These are phyloP conservation scores for Suillus cothurnatus DNA, from an alignment of 768 basidiomycete genomes.

Conservation along the genomic window DNA sequence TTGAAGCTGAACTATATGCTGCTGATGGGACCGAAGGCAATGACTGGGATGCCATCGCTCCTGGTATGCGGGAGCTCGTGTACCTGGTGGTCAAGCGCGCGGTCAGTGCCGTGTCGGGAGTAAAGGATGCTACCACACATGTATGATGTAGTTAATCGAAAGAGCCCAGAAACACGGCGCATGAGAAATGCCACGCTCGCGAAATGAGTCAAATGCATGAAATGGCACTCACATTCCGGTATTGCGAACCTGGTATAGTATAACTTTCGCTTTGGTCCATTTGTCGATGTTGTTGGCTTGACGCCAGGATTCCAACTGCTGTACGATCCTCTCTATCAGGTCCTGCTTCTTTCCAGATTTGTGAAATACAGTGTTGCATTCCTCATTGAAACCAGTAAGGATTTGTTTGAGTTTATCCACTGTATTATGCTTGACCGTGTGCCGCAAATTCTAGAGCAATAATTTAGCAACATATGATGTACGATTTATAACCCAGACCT, in stretches of 20 bases:
- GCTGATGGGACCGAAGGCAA: slow-evolving; percentile 21
- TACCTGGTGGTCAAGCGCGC: slow-evolving; percentile 25
- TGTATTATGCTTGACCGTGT: slow-evolving; percentile 74
- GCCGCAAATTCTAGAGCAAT: slow-evolving; percentile 60
- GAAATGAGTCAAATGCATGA: slow-evolving; percentile 11
- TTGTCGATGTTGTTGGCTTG: slow-evolving; percentile 56
- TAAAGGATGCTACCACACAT: slow-evolving; percentile 10
- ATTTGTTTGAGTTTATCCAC: slow-evolving; percentile 88
- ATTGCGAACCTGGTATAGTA: slow-evolving; percentile 66
- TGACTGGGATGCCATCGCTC: slow-evolving; percentile 27
- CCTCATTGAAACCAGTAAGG: slow-evolving; percentile 74
- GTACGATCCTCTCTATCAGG: slow-evolving; percentile 74
- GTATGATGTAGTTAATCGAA: slow-evolving; percentile 9
- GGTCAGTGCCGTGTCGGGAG: slow-evolving; percentile 17
- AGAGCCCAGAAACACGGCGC: slow-evolving; percentile 9
- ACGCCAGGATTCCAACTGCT: slow-evolving; percentile 63
- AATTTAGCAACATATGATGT: slow-evolving; percentile 18
- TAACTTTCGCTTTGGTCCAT: slow-evolving; percentile 69
- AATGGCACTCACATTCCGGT: slow-evolving; percentile 63
- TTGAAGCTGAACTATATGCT: slow-evolving; percentile 21
- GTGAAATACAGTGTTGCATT: slow-evolving; percentile 65
- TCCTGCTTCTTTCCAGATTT: slow-evolving; percentile 89
- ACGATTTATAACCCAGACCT: slow-evolving; percentile 46
- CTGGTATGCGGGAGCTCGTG: slow-evolving; percentile 27
- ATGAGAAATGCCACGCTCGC: slow-evolving; percentile 15